phyloP scores from a whole-genome alignment of 83 land plant species.

The Picea abies region DNA sequence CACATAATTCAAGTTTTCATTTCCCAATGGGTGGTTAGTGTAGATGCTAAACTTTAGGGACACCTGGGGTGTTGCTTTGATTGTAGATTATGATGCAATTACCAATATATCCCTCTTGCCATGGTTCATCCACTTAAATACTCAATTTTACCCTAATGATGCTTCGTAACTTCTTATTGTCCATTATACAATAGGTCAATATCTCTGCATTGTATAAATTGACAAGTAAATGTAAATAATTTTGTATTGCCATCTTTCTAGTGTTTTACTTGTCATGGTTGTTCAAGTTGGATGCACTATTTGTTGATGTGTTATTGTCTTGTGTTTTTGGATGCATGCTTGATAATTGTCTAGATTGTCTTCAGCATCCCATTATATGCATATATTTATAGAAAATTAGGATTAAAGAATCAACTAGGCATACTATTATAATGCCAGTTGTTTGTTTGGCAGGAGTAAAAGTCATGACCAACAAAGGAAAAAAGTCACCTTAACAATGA shows the following conservation, averaged over 20 bases:
- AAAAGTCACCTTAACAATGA: slow-evolving; percentile 2
- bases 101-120: background rate
- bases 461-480: slow-evolving; percentile 6
- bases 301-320: background rate
- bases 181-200: background rate
- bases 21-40: background rate
- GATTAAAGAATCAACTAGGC: background rate
- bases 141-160: background rate
- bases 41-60: background rate
- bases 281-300: too few species aligned
- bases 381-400: background rate
- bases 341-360: background rate
- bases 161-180: background rate
- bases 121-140: background rate
- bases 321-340: background rate
- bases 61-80: background rate
- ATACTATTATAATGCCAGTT: background rate
- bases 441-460: slow-evolving; percentile 10
- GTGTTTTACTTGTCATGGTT: background rate
- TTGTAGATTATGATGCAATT: background rate
- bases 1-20: too few species aligned
- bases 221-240: background rate
- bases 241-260: background rate
- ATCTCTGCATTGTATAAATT: background rate
- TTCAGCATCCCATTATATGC: background rate